phyloP scores from a whole-genome alignment of 2,329 filamentous ascomycete genomes.

The Fusarium agapanthi region DNA sequence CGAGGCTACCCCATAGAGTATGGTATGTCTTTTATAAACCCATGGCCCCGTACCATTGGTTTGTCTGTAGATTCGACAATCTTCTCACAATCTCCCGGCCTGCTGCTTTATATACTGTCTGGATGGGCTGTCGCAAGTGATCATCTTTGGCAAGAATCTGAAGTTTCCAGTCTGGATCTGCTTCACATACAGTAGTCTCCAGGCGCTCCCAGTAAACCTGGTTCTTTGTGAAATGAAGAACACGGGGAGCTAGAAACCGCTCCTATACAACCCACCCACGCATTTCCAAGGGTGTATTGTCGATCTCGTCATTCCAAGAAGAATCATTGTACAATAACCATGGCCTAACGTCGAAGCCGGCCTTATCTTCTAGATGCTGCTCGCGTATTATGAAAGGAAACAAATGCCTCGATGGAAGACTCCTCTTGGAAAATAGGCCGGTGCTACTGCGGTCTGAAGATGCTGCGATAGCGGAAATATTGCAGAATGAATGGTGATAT shows the following conservation, averaged over 20 bases:
- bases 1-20: background rate
- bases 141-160: background rate
- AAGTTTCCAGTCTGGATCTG: background rate
- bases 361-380: rapidly evolving
- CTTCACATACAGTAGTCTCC: background rate
- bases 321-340: background rate
- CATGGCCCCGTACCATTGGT: rapidly evolving
- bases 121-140: rapidly evolving
- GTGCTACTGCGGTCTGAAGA: rapidly evolving
- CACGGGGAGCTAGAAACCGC: rapidly evolving
- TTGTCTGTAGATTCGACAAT: too few species aligned
- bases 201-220: background rate
- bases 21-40: too few species aligned
- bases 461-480: background rate
- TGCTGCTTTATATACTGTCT: background rate
- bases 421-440: background rate
- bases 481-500: background rate
- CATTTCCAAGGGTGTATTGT: rapidly evolving
- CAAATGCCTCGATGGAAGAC: rapidly evolving
- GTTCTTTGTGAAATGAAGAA: background rate
- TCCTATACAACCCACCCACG: background rate
- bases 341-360: rapidly evolving
- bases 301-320: background rate
- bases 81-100: background rate
- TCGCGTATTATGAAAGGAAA: background rate